Conservation (phyloP, 768 basidiomycete genomes). For the Phallus indusiatus region DNA sequence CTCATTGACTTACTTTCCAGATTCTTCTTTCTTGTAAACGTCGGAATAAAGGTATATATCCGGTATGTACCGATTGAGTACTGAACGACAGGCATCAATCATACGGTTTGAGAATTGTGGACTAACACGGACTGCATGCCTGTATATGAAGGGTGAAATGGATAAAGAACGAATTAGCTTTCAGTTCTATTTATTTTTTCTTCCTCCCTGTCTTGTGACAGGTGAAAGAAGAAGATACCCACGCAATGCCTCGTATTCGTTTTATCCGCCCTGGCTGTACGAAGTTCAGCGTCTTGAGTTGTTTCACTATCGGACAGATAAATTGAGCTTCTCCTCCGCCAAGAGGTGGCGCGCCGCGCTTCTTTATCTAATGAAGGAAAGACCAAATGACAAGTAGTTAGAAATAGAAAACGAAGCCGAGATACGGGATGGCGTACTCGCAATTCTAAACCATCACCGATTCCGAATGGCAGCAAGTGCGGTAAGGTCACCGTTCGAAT, state of each 20-base stretch:
- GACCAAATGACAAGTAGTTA: conserved; percentile 1
- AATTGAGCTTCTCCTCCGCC: conserved; percentile 95
- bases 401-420: neutral
- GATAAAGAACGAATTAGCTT: neutral
- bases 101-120: conserved; percentile 97
- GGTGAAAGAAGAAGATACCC: conserved; percentile 20
- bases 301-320: conserved; percentile 84
- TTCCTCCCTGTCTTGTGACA: neutral
- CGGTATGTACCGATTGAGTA: conserved; percentile 93
- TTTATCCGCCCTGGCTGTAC: conserved; percentile 86
- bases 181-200: too few relatives aligned
- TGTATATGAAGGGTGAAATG: conserved; percentile 21
- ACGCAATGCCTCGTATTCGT: conserved; percentile 94
- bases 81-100: conserved; percentile 88
- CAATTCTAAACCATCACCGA: conserved; percentile 84
- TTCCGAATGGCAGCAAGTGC: conserved; percentile 81
- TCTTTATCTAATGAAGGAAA: conserved; percentile 64
- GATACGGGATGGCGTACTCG: conserved; percentile 37
- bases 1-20: conserved; percentile 69
- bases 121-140: conserved; percentile 92
- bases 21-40: conserved; percentile 95
- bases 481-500: conserved; percentile 86
- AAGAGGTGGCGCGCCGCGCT: conserved; percentile 80
- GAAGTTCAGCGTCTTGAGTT: conserved; percentile 88
- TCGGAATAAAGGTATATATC: conserved; percentile 98